Evolutionary conservation across 75 land plant genomes (phyloP).

Genomic region (Ceratopteris richardii): DNA sequence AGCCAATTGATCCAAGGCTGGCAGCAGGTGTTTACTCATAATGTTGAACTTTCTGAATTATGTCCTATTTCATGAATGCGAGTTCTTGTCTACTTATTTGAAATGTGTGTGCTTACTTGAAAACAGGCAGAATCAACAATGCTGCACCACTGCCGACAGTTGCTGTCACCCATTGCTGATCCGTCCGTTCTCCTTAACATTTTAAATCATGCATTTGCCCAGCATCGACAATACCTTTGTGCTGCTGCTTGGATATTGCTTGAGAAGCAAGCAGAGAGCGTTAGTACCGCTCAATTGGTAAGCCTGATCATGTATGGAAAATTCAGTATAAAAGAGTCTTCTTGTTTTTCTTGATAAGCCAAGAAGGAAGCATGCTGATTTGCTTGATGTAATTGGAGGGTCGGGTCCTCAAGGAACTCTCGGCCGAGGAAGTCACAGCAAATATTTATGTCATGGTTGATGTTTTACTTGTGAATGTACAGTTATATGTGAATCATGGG

Average conservation of each 20-base stretch:
- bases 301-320: slow-evolving; percentile 7
- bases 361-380: too few relatives aligned
- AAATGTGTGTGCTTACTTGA: background rate
- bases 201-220: slow-evolving; percentile 71
- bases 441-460: slow-evolving; percentile 97
- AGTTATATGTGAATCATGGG: slow-evolving; percentile 75
- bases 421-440: slow-evolving; percentile 93
- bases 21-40: slow-evolving; percentile 69
- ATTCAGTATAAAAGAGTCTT: too few relatives aligned
- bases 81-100: too few relatives aligned
- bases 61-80: too few relatives aligned
- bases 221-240: slow-evolving; percentile 91
- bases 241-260: slow-evolving; percentile 97
- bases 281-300: slow-evolving; percentile 82
- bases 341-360: too few relatives aligned
- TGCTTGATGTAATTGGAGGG: slow-evolving; percentile 25
- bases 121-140: slow-evolving; percentile 88
- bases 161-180: slow-evolving; percentile 76
- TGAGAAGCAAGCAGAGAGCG: slow-evolving; percentile 67
- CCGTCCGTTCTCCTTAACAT: slow-evolving; percentile 57
- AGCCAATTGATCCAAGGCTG: slow-evolving; percentile 75
- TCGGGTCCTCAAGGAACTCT: slow-evolving; percentile 80
- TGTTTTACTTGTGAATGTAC: slow-evolving; percentile 84
- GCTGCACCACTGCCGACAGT: slow-evolving; percentile 68
- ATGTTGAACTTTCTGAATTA: background rate